Evolutionary conservation across 805 yeast species (phyloP), one percentile per base, ranked within the genome.

Genomic region (Wickerhamia fluorescens): DNA sequence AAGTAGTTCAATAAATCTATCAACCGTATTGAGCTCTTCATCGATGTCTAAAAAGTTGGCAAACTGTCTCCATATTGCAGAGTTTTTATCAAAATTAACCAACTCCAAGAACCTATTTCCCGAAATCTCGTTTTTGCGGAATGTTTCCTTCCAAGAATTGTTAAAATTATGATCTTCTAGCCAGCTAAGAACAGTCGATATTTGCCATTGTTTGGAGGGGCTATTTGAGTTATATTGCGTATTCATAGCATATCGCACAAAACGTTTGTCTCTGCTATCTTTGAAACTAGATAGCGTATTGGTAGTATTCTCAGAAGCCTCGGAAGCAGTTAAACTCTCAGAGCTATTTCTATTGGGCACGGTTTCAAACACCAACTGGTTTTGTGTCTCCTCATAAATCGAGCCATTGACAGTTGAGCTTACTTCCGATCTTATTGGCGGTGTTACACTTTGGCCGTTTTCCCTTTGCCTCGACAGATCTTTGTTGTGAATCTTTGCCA

Each of bases 141-240:
- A 81, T 11, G 76, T 68, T 4, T 63, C 70, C n/a, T 70, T 60
- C 96, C 96, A 87, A 9, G 78, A 61, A 3, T 67, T 71, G 40
- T 80, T 79, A 53, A 87, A 87, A 13, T 70, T 66, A 48, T 86
- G 68, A n/a, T 53, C 42, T 6, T 69, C 76, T 15, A 87, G 61
- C 94, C 95, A 87, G 27, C 58, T 49, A 0, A 66, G 35, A 1
- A 86, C 88, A 29, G 81, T 64, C n/a, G 68, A 73, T 38, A 71
- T 57, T 2, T 78, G 73, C 96, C 96, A 86, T 34, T 73, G 78
- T 5, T 63, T 66, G 1, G 81, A 73, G 30, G 64, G 63, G 11
- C 26, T 28, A 18, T 29, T 36, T 13, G 30, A 16, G 14, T 15
- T 23, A 6, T 55, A 39, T 31, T 52, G 64, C 1, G 59, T 57